Evolutionary conservation across 2,329 filamentous ascomycete species (phyloP), one percentile per base, ranked within the genome.

Genomic region (Paracoccidioides lutzii): DNA sequence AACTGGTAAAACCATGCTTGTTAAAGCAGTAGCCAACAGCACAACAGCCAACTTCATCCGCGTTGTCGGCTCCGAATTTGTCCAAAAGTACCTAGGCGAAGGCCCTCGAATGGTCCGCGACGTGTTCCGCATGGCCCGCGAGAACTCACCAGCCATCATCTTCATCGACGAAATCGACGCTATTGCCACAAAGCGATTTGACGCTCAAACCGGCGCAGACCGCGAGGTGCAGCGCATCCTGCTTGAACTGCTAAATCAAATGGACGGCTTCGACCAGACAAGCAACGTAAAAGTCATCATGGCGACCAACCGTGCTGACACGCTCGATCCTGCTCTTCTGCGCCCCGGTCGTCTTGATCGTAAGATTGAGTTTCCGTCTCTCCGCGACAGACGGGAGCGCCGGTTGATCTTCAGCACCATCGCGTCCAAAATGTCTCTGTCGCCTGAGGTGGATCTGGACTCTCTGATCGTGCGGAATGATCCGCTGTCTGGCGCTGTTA

Each of bases 201-300:
- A 98, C 70, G 93, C 93, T 30, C 93, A 98, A 75, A 98, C 93
- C 3, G 93, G 93, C 71, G 93, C 93, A 62, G 93, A 98, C 69
- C 84, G 93, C 75, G 93, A 98, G 75, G 93, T 98, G 14, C 93
- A 98, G 77, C 91, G 93, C 80, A 98, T 98, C 67, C 78, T 98
- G 58, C 84, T 98, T 58, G 93, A 98, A 73, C 78, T 98, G 63
- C 84, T 98, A 61, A 98, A 98, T 76, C 93, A 98, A 75, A 98
- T 98, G 93, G 93, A 98, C 71, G 93, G 93, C 62, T 98, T 98
- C 77, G 93, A 98, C 72, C 93, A 98, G 74, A 95, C 90, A 0
- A 88, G 89, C 71, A 98, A 98, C 73, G 93, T 98, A 74, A 98
- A 98, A 78, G 93, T 98, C 70, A 98, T 98, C 76, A 98, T 98